These are phyloP conservation scores for Platismatia glauca DNA, from an alignment of 495 filamentous ascomycete genomes.

Conservation along the genomic window DNA sequence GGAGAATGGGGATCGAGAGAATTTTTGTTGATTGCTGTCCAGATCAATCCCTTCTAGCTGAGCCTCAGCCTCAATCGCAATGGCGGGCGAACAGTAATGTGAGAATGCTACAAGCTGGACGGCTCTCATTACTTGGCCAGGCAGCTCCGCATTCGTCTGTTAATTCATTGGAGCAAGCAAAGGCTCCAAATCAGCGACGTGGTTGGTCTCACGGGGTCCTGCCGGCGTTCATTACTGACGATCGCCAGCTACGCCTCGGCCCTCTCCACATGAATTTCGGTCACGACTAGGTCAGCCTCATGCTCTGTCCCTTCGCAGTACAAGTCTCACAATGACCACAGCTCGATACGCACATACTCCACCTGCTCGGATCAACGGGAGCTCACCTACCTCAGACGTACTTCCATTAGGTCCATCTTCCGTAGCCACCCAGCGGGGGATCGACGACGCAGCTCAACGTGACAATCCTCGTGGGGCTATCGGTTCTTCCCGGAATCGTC, in stretches of 20 bases:
- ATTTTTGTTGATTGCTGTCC: neutral
- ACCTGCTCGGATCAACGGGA: slow-evolving; percentile 2
- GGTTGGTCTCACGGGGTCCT: neutral
- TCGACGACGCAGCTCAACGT: slow-evolving; percentile 11
- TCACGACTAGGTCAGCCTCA: slow-evolving; percentile 2
- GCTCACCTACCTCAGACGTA: slow-evolving; percentile 29
- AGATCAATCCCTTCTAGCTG: slow-evolving; percentile 13
- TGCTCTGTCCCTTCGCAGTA: neutral
- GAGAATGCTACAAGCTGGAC: neutral
- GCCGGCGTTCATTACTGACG: neutral
- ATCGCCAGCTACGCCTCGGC: neutral
- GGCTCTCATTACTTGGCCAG: slow-evolving; percentile 11
- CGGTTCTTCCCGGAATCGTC: neutral
- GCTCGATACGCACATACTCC: slow-evolving; percentile 12
- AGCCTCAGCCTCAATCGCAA: slow-evolving; percentile 3
- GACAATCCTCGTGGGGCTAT: neutral
- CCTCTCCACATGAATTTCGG: neutral
- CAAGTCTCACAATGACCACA: slow-evolving; percentile 1
- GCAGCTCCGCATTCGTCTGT: neutral
- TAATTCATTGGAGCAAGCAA: neutral
- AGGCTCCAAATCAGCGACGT: neutral
- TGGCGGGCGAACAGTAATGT: slow-evolving; percentile 1
- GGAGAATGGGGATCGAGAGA: neutral
- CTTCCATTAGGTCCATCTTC: slow-evolving; percentile 34
- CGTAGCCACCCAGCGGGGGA: slow-evolving; percentile 28